These are phyloP conservation scores for Paulownia fortunei DNA, from an alignment of 257 asterid genomes.

Conservation along the genomic window DNA sequence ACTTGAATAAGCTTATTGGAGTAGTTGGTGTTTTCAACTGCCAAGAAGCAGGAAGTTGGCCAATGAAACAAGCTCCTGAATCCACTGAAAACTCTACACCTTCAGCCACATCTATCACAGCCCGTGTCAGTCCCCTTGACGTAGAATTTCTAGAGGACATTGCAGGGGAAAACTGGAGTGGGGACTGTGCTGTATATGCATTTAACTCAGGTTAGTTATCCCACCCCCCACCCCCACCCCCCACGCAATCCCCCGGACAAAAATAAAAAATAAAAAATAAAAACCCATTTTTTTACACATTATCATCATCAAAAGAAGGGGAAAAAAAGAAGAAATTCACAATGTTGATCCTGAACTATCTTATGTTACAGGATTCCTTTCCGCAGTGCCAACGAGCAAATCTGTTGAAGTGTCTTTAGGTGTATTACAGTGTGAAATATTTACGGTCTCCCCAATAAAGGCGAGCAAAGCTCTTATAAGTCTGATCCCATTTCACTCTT, in stretches of 20 bases:
- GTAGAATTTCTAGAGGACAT: conserved; percentile 51
- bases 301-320: no score
- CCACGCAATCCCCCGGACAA: no score
- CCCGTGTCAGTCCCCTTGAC: conserved; percentile 51
- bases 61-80: conserved; percentile 42
- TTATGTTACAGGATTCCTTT: conserved; percentile 42
- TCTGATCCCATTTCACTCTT: not conserved
- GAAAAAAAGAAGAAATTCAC: no score
- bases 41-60: conserved; percentile 70
- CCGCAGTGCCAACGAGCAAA: conserved; percentile 36
- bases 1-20: conserved; percentile 59
- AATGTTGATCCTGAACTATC: not conserved
- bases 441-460: conserved; percentile 53
- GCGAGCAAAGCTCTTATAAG: conserved; percentile 19
- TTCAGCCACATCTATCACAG: conserved; percentile 18
- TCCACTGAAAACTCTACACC: not conserved
- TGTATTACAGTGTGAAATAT: conserved; percentile 52
- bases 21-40: conserved; percentile 66
- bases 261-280: no score
- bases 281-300: no score
- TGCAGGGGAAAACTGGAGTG: conserved; percentile 48
- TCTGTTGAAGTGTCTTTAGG: conserved; percentile 41
- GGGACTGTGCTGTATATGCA: conserved; percentile 47
- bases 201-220: conserved; percentile 44
- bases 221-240: no score